Conservation (phyloP, 768 basidiomycete genomes). For the Sarcodon aspratus region DNA sequence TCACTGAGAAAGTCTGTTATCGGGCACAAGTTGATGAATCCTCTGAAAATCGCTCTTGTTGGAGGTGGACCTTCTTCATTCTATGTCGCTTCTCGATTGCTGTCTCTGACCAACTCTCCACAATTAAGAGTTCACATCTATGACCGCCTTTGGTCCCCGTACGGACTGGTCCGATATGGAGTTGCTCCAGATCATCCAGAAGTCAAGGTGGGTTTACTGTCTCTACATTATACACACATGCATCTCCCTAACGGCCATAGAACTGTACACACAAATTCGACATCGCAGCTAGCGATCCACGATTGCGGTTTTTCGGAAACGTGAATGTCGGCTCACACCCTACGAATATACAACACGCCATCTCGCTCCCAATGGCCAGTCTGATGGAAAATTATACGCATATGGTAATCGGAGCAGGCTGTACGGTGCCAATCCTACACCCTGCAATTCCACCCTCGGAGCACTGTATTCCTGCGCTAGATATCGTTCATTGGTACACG, state of each 20-base stretch:
- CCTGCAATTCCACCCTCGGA: slow-evolving; percentile 34
- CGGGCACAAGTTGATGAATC: slow-evolving; percentile 10
- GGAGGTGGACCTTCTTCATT: slow-evolving; percentile 97
- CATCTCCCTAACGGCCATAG: slow-evolving; percentile 25
- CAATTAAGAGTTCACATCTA: slow-evolving; percentile 69
- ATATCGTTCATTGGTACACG: slow-evolving; percentile 94
- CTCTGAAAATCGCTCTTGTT: slow-evolving; percentile 75
- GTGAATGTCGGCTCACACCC: slow-evolving; percentile 39
- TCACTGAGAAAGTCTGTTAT: too few relatives aligned
- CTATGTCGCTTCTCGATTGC: slow-evolving; percentile 82
- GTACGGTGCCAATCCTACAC: slow-evolving; percentile 54
- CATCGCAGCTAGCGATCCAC: slow-evolving; percentile 59
- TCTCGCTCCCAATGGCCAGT: slow-evolving; percentile 46
- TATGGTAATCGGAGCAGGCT: slow-evolving; percentile 80
- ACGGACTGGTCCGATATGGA: slow-evolving; percentile 91
- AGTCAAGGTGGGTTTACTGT: slow-evolving; percentile 59
- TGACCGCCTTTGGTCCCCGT: slow-evolving; percentile 88
- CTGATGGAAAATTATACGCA: slow-evolving; percentile 72
- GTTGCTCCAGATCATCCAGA: slow-evolving; percentile 98
- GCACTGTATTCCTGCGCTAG: slow-evolving; percentile 61
- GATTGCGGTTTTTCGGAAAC: slow-evolving; percentile 89
- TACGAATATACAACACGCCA: slow-evolving; percentile 26
- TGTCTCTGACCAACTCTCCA: slow-evolving; percentile 39
- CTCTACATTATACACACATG: background rate
- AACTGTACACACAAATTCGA: slow-evolving; percentile 98